Conservation (phyloP, 2,329 filamentous ascomycete species). For the Trichoderma sp. region DNA sequence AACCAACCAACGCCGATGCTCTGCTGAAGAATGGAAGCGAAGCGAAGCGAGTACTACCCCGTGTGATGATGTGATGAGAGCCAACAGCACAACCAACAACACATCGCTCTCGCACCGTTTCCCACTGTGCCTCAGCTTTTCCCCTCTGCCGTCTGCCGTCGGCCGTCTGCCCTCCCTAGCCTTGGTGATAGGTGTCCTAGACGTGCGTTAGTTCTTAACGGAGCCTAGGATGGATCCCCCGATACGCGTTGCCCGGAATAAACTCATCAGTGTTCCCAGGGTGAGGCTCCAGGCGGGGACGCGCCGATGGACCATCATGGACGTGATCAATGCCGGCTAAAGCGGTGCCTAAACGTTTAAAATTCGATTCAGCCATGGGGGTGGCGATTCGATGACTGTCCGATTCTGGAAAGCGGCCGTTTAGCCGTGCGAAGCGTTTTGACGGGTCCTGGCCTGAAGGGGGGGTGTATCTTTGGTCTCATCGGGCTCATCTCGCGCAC, state of each 20-base stretch:
- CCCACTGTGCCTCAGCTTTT: background rate
- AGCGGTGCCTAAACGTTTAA: constrained; percentile 17
- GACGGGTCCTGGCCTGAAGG: background rate
- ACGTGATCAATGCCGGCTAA: background rate
- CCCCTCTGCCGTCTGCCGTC: background rate
- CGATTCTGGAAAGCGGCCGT: background rate
- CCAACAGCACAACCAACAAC: background rate
- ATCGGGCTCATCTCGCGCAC: constrained; percentile 8
- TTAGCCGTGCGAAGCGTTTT: constrained; percentile 16
- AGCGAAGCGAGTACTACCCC: background rate
- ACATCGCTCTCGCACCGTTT: background rate
- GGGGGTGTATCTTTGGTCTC: constrained; percentile 1
- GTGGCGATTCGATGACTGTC: background rate
- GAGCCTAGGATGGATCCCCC: background rate
- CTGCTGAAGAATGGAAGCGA: background rate
- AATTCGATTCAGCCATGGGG: background rate
- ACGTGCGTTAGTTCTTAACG: background rate
- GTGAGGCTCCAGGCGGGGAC: constrained; percentile 12
- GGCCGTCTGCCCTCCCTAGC: background rate
- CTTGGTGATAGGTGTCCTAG: background rate
- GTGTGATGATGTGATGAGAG: background rate
- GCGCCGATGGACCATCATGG: background rate
- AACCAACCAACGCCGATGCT: background rate
- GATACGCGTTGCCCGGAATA: background rate
- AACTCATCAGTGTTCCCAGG: background rate